Base-by-base conservation (phyloP, 2,329 filamentous ascomycete species). In the Trichophyton simii region DNA sequence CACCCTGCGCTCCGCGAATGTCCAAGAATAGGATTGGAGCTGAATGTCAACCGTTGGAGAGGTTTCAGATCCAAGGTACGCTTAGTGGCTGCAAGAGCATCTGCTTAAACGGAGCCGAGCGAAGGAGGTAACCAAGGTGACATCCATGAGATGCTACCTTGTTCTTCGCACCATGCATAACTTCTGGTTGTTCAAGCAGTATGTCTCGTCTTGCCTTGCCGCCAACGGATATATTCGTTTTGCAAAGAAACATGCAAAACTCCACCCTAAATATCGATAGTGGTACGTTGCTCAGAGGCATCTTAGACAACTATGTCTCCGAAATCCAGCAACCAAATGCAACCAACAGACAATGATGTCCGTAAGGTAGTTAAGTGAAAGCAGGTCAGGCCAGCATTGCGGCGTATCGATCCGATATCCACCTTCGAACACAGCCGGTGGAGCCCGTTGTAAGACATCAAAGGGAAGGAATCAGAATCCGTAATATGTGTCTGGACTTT, bases 1-100 rank as follows among this genome's bases (percentile, higher is more conserved):
- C 20, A 28, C 46, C 11, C 20, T 20, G 46, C 9, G 28, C 13
- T 25, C 52, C 52, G 28, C 52, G 34, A 55, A 11, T n/a, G 52
- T 25, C 15, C 52, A 15, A n/a, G 6, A 36, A 11, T 20, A 55
- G 25, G 28, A 36, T 55, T 55, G 52, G 25, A 20, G 38, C 13
- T 15, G 22, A 58, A 36, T 31, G 15, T 25, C 22, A 25, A 36
- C 57, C 18, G 57, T 58, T 58, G 57, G 57, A 58, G n/a, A 28
- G 57, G 57, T 58, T 58, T 58, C 57, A 58, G 57, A 42, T 58
- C 13, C 18, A 15, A 58, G 2, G 36, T 44, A 25, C 22, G 34
- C 11, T 44, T 58, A 36, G 11, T 15, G 25, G 8, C 20, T 25
- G 46, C 11, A 52, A 15, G 20, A 25, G 9, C 42, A 46, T 50